These are phyloP conservation scores for Myriosclerotinia scirpicola DNA, from an alignment of 2,329 filamentous ascomycete species.

Conservation along the genomic window DNA sequence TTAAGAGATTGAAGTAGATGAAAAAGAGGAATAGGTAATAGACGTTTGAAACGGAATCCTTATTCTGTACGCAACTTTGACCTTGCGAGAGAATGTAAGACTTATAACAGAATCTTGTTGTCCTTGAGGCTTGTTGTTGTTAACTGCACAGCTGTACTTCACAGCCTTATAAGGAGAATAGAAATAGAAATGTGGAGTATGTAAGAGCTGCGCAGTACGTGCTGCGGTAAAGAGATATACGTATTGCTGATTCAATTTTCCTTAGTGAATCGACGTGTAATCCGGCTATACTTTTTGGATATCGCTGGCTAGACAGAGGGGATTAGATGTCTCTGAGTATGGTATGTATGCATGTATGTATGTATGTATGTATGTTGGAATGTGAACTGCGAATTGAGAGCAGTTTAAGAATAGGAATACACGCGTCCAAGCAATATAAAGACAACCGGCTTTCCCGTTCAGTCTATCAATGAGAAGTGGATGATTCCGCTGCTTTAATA, in stretches of 20 bases:
- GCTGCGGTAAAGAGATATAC: neutral
- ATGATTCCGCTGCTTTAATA: no score
- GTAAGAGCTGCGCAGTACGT: neutral
- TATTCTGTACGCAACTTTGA: neutral
- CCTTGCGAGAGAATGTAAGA: neutral
- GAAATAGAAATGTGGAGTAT: neutral
- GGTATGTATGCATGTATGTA: no score
- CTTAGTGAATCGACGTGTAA: no score
- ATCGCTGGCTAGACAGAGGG: no score
- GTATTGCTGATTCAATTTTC: neutral
- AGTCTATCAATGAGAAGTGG: no score
- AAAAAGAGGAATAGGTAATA: neutral
- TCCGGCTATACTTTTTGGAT: neutral
- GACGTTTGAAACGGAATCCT: neutral
- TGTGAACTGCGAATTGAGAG: no score
- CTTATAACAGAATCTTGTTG: no score
- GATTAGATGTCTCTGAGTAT: no score
- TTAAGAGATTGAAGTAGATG: neutral
- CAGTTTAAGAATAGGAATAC: no score
- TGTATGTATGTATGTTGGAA: no score
- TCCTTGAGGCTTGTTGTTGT: neutral
- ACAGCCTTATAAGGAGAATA: neutral
- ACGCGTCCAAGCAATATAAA: no score
- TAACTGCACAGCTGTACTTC: neutral
- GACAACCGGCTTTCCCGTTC: no score